Evolutionary conservation across 164 flowering plant genomes (phyloP).

Genomic region (Warburgia ugandensis): DNA sequence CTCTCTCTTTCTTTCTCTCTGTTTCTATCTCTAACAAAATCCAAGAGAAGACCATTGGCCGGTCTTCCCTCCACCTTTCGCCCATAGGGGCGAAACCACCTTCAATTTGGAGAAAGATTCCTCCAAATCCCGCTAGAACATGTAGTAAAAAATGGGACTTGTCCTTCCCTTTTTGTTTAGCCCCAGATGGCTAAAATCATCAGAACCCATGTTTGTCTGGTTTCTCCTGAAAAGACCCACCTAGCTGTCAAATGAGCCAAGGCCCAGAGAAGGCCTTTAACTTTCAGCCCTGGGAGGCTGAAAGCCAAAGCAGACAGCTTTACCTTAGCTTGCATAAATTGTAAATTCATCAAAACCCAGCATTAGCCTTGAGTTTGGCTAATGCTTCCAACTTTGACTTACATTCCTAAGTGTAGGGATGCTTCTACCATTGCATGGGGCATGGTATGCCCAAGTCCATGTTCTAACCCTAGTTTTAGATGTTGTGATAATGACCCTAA

Average conservation of each 20-base stretch:
- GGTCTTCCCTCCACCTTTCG: constrained; percentile 4
- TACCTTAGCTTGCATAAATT: neutral
- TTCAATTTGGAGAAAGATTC: constrained; percentile 5
- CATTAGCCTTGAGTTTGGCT: neutral
- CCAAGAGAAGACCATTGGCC: neutral
- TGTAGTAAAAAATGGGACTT: constrained; percentile 2
- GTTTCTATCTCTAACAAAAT: constrained; percentile 4
- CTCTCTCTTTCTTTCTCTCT: constrained; percentile 21
- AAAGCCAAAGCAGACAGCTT: neutral
- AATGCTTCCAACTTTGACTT: neutral
- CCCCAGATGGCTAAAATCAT: constrained; percentile 1
- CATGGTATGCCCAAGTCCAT: constrained; percentile 3
- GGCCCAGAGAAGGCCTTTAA: constrained; percentile 1
- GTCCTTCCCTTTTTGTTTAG: constrained; percentile 1
- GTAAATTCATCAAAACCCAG: neutral
- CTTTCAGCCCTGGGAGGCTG: constrained; percentile 6
- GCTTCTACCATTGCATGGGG: no score
- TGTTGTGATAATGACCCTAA: neutral
- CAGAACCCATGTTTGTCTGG: neutral
- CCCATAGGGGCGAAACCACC: constrained; percentile 10
- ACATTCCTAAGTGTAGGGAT: constrained; percentile 4
- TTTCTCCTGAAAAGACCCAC: neutral
- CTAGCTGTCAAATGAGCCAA: constrained; percentile 8
- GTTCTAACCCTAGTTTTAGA: neutral
- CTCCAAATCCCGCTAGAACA: constrained; percentile 5